Evolutionary conservation across 73 alveolate genomes (phyloP), one percentile per base, ranked within the genome.

Genomic region (Uronychia setigera): DNA sequence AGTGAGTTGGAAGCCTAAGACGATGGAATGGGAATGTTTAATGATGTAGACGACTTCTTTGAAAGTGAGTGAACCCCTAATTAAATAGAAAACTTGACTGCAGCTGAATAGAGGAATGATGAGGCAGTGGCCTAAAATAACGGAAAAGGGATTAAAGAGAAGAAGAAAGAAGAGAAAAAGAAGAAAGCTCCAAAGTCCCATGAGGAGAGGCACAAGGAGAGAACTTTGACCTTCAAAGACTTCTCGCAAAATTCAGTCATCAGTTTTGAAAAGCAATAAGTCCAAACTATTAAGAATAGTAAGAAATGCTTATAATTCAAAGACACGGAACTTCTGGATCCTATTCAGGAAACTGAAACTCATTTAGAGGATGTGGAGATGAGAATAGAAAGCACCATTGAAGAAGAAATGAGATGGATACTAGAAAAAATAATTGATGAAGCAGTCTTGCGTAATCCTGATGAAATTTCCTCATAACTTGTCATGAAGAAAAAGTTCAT

Each of bases 211-310:
- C 34, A 67, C 14, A 28, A 67, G 32, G 79, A 67, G 79, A 67
- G 32, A 67, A 67, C 32, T 28, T 30, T 76, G 81, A 76, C 81
- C 5, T 76, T 76, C 30, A 76, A 31, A 30, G 81, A 76, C 27
- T 76, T 26, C 32, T 29, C 59, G 1, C 67, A 46, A 5, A 46
- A 11, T 46, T 46, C 29, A 29, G n/a, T 76, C 30, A 5, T 29
- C 19, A 28, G 81, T 28, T 5, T 31, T 25, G 5, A 76, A 30
- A 27, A 32, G 35, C 26, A 76, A 28, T 5, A n/a, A n/a, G 81
- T 28, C 46, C n/a, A 29, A 25, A 28, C 30, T 27, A 76, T 29
- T 28, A 31, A 28, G n/a, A 28, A 67, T 13, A 46, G 67, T 67
- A 67, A 26, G 79, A 1, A 1, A 5, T 1, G 34, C 5, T 1